Evolutionary conservation across 1,284 basidiomycete species (phyloP).

Genomic region (Phellinidium pouzarii): DNA sequence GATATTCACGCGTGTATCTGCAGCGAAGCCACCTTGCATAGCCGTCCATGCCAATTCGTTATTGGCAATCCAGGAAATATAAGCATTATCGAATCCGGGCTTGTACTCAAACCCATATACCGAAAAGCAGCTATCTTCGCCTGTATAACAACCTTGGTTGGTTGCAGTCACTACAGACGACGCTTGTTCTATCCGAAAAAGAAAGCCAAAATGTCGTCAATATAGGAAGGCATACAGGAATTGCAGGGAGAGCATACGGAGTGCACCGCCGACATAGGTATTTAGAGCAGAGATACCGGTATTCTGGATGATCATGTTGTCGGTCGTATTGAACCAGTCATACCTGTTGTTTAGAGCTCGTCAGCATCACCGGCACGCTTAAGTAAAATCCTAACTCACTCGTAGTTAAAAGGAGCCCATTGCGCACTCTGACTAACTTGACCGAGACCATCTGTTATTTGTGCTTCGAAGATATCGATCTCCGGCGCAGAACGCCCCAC

Average conservation of each 20-base stretch:
- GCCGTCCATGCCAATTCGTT: conserved; percentile 46
- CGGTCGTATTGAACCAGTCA: conserved; percentile 37
- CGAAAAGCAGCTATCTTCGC: conserved; percentile 39
- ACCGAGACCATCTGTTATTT: conserved; percentile 26
- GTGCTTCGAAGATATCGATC: conserved; percentile 41
- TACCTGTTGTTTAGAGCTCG: conserved; percentile 22
- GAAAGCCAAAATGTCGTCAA: neutral
- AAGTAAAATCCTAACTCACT: conserved; percentile 9
- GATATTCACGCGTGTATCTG: conserved; percentile 45
- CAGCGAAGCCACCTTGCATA: conserved; percentile 45
- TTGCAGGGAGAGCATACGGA: conserved; percentile 24
- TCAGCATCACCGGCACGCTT: neutral
- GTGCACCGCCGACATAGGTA: conserved; percentile 45
- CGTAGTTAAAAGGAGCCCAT: conserved; percentile 46
- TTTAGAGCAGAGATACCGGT: conserved; percentile 39
- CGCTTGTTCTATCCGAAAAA: conserved; percentile 43
- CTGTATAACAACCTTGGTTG: conserved; percentile 37
- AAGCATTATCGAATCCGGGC: conserved; percentile 34
- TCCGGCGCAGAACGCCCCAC: conserved; percentile 45
- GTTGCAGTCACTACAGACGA: conserved; percentile 30
- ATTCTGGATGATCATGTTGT: conserved; percentile 40
- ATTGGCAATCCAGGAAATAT: conserved; percentile 16
- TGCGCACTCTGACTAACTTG: conserved; percentile 42
- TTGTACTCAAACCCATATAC: conserved; percentile 60
- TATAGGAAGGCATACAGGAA: neutral